Percentiles rank a stretch among this genome's conserved stretches.
Evolutionary conservation across 2,329 filamentous ascomycete genomes (phyloP).

Genomic region (Talaromyces amestolkiae): DNA sequence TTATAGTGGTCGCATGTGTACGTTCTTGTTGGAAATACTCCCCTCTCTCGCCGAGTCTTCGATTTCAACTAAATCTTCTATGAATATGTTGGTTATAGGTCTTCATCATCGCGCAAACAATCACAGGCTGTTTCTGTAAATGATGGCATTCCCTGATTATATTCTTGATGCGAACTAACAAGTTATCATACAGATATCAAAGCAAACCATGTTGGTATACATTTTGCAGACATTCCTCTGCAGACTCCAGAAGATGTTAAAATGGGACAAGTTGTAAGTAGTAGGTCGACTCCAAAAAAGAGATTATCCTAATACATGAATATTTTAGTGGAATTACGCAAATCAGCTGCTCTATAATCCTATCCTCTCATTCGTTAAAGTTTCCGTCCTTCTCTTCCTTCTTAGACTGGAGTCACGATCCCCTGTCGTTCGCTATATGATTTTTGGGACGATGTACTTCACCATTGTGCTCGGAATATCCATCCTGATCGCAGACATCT

Average conservation of each 20-base stretch:
- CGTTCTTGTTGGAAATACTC: not conserved
- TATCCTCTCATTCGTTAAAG: constrained; percentile 30
- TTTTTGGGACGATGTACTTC: constrained; percentile 22
- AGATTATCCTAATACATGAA: not conserved
- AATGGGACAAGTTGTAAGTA: constrained; percentile 20
- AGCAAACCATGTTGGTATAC: not conserved
- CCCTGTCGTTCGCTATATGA: constrained; percentile 22
- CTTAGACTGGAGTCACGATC: constrained; percentile 31
- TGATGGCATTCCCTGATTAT: too few relatives aligned
- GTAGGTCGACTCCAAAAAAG: not conserved
- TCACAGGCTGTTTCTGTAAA: not conserved
- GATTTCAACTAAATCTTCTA: not conserved
- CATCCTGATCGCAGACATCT: constrained; percentile 29
- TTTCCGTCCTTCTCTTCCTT: constrained; percentile 32
- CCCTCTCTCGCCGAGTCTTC: not conserved
- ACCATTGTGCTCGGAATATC: constrained; percentile 24
- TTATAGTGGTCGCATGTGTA: not conserved
- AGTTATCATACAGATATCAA: not conserved
- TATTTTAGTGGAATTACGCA: constrained; percentile 14
- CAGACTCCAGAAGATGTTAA: constrained; percentile 21
- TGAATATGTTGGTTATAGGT: not conserved
- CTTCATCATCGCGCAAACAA: not conserved
- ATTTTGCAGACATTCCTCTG: constrained; percentile 3
- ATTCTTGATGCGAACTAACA: not conserved
- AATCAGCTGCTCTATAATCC: constrained; percentile 34